Evolutionary conservation across 495 filamentous ascomycete genomes (phyloP).

Genomic region (Thermochaetoides thermophila): DNA sequence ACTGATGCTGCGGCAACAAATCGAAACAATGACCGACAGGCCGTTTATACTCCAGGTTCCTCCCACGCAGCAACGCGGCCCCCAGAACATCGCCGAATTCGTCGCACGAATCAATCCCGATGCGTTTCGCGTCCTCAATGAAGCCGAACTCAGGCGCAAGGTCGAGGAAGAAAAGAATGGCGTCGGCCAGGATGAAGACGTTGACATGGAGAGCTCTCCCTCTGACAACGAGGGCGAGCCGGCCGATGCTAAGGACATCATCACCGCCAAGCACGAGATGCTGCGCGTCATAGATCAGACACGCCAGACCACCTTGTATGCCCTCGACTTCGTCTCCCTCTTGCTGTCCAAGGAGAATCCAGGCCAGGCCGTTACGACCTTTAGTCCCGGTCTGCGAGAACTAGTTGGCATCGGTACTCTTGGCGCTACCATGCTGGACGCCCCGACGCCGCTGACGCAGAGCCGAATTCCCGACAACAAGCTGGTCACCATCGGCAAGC

Average conservation of each 20-base stretch:
- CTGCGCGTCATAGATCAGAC: constrained; percentile 36
- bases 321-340: constrained; percentile 71
- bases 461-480: constrained; percentile 39
- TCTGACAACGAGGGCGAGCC: constrained; percentile 23
- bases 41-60: constrained; percentile 52
- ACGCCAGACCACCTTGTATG: constrained; percentile 3
- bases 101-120: constrained; percentile 66
- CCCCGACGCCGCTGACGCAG: constrained; percentile 38
- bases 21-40: constrained; percentile 24
- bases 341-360: constrained; percentile 64
- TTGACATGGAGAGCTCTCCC: constrained; percentile 15
- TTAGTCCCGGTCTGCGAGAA: constrained; percentile 54
- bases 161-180: constrained; percentile 34
- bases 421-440: constrained; percentile 53
- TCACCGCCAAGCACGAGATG: constrained; percentile 36
- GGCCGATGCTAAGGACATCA: constrained; percentile 24
- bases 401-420: constrained; percentile 58
- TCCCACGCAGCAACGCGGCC: constrained; percentile 35
- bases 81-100: constrained; percentile 51
- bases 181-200: constrained; percentile 7
- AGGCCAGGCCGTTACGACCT: constrained; percentile 47
- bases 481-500: constrained; percentile 58
- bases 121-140: constrained; percentile 54
- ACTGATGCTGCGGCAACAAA: not conserved
- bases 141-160: constrained; percentile 44